Base-by-base conservation (phyloP, 192 early-diverging fungal genomes). In the Spinellus fusiger region DNA sequence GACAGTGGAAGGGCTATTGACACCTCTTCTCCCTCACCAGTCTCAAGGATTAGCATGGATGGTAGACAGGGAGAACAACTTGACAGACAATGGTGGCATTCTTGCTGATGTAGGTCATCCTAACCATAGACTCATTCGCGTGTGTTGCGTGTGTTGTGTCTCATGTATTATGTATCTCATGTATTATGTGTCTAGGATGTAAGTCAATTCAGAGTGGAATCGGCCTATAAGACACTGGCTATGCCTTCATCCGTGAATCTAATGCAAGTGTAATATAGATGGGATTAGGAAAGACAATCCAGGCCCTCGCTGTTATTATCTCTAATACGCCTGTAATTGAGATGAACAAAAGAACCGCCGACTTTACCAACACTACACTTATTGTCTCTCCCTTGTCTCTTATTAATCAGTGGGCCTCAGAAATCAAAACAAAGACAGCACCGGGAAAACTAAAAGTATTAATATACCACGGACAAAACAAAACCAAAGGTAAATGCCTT, bases 251-350 rank as follows among this genome's bases (percentile, higher is more conserved):
- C n/a, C n/a, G n/a, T n/a, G n/a, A n/a, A n/a, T n/a, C n/a, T n/a
- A n/a, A n/a, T n/a, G n/a, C n/a, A n/a, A n/a, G 6, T 40, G 26
- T 52, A 0, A 16, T 31, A 40, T n/a, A 74, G 62, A 74, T 74
- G 72, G 72, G 72, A 20, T 33, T 74, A 16, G 72, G 72, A 48
- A 74, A 74, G 56, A 74, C 72, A 3, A 74, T 74, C 20, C 72
- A 74, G 32, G 65, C 66, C 1, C 68, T 74, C 13, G 66, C 46
- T 15, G 34, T 74, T 22, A 55, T 74, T 9, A 26, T 49, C 0
- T 57, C 58, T 20, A 62, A 58, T 1, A 55, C 58, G 59, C 22
- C 53, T n/a, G n/a, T n/a, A n/a, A n/a, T n/a, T n/a, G n/a, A n/a
- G n/a, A n/a, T n/a, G n/a, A 10, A 25, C 29, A 56, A 4, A 13